These are phyloP conservation scores for Glycine tomentella DNA, from an alignment of 306 rosid species.

Conservation along the genomic window DNA sequence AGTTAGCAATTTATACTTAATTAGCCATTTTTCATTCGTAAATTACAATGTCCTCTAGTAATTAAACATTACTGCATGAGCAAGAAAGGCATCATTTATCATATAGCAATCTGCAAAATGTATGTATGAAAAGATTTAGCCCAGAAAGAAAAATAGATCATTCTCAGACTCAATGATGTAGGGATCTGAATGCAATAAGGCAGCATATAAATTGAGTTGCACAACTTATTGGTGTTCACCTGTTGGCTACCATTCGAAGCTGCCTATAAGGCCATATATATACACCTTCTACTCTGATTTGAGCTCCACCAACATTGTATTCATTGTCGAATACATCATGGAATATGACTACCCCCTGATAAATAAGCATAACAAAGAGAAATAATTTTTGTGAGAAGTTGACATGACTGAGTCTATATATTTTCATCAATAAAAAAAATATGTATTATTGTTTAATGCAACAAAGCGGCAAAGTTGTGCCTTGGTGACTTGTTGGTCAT, in stretches of 20 bases:
- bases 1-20: constrained; percentile 3
- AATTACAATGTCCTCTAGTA: constrained; percentile 18
- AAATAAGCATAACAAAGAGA: constrained; percentile 46
- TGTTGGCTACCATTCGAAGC: constrained; percentile 95
- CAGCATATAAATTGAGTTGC: constrained; percentile 29
- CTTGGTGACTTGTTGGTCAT: too few relatives aligned
- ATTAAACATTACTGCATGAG: not conserved
- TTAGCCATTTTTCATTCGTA: not conserved
- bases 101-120: constrained; percentile 14
- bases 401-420: not conserved
- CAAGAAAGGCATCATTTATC: constrained; percentile 18
- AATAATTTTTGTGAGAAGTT: not conserved
- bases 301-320: constrained; percentile 84
- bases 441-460: not conserved
- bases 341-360: constrained; percentile 88
- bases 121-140: not conserved
- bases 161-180: not conserved
- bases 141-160: not conserved
- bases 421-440: not conserved
- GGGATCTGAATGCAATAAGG: constrained; percentile 32
- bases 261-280: constrained; percentile 99
- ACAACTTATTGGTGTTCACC: constrained; percentile 53
- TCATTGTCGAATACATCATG: constrained; percentile 87
- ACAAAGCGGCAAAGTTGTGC: not conserved
- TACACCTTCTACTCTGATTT: constrained; percentile 97